Evolutionary conservation across 768 basidiomycete species (phyloP).

Genomic region (Solioccasus polychromus): DNA sequence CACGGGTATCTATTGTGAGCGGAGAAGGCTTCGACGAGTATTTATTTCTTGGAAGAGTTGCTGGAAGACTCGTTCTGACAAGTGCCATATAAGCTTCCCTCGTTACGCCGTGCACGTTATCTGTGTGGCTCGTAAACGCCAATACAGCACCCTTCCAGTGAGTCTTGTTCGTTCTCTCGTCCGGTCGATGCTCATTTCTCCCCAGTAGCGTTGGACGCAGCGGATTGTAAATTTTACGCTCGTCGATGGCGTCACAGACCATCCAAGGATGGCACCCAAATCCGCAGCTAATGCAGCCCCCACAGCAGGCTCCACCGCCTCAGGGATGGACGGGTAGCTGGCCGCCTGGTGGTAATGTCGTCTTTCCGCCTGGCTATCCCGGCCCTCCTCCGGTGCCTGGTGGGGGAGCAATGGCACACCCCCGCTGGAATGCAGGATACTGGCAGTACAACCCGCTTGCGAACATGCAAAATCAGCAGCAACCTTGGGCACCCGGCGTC

Average conservation of each 20-base stretch:
- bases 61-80: not conserved
- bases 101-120: too few species aligned
- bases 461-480: constrained; percentile 26
- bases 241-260: constrained; percentile 22
- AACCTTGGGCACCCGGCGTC: constrained; percentile 33
- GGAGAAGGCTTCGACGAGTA: constrained; percentile 1
- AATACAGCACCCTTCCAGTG: too few species aligned
- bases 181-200: not conserved
- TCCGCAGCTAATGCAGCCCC: constrained; percentile 32
- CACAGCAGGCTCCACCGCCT: constrained; percentile 17
- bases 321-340: constrained; percentile 38
- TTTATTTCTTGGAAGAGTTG: constrained; percentile 4
- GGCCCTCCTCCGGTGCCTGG: constrained; percentile 56
- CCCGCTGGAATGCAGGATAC: constrained; percentile 47
- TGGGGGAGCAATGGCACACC: constrained; percentile 43
- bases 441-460: constrained; percentile 50
- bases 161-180: too few species aligned
- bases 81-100: not conserved
- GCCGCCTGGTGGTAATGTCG: constrained; percentile 30
- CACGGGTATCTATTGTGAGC: constrained; percentile 18
- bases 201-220: too few species aligned
- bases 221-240: not conserved
- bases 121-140: too few species aligned
- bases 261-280: constrained; percentile 33
- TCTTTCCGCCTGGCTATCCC: constrained; percentile 35